phyloP scores from a whole-genome alignment of 495 filamentous ascomycete genomes.

The Aspergillus olivimuriae region DNA sequence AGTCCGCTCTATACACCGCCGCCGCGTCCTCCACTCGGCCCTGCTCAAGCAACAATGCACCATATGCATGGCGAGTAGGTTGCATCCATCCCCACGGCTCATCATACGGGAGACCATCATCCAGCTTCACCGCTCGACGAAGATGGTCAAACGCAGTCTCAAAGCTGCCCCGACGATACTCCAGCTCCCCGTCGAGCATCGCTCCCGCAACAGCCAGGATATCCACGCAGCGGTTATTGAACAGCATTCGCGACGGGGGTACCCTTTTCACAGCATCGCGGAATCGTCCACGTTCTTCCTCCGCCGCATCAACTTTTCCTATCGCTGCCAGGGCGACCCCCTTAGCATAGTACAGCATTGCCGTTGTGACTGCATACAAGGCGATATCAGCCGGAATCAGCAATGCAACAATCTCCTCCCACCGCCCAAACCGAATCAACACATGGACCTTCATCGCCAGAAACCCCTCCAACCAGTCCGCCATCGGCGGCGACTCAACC shows the following conservation, averaged over 20 bases:
- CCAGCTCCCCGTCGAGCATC: slow-evolving; percentile 65
- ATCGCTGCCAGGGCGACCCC: slow-evolving; percentile 56
- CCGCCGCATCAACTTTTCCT: slow-evolving; percentile 39
- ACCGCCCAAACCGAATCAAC: slow-evolving; percentile 58
- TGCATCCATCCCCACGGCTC: slow-evolving; percentile 69
- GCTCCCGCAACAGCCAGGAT: slow-evolving; percentile 51
- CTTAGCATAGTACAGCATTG: slow-evolving; percentile 59
- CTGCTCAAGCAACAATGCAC: slow-evolving; percentile 55
- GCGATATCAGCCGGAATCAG: slow-evolving; percentile 40
- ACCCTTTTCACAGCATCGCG: slow-evolving; percentile 38
- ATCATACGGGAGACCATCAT: slow-evolving; percentile 51
- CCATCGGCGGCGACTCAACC: slow-evolving; percentile 59
- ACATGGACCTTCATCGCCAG: slow-evolving; percentile 56
- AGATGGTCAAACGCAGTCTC: slow-evolving; percentile 50
- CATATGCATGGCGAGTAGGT: slow-evolving; percentile 57
- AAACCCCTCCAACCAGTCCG: slow-evolving; percentile 66
- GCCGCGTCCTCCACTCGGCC: slow-evolving; percentile 46
- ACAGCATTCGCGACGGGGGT: slow-evolving; percentile 48
- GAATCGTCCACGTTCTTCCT: slow-evolving; percentile 40
- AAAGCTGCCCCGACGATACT: slow-evolving; percentile 53
- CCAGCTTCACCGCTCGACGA: slow-evolving; percentile 42
- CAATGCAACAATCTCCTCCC: slow-evolving; percentile 51
- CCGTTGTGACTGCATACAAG: slow-evolving; percentile 57
- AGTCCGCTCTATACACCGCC: slow-evolving; percentile 49
- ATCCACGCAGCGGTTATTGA: slow-evolving; percentile 58